phyloP scores from a whole-genome alignment of 83 land plant genomes.

The Larix sibirica region DNA sequence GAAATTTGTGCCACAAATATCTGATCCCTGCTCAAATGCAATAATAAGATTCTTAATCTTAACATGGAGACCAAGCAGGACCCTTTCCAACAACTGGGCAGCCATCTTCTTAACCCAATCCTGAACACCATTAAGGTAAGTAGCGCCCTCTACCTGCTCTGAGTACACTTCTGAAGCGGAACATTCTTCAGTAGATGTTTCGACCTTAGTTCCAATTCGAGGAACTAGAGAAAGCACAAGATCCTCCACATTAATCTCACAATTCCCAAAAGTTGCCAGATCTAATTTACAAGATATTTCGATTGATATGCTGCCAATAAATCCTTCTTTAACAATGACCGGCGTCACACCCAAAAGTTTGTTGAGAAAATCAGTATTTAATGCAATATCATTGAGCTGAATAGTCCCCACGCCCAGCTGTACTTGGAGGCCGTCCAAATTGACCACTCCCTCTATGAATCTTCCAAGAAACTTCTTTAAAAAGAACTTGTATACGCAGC shows the following conservation, averaged over 20 bases:
- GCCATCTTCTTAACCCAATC: conserved; percentile 84
- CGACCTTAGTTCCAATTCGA: background rate
- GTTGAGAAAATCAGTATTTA: conserved; percentile 77
- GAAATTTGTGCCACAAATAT: background rate
- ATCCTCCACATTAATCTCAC: conserved; percentile 77
- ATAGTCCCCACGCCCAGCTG: conserved; percentile 71
- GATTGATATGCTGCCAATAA: conserved; percentile 63
- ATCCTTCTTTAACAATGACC: conserved; percentile 78
- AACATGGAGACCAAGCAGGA: conserved; percentile 73
- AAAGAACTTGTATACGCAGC: conserved; percentile 68
- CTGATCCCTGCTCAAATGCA: conserved; percentile 54
- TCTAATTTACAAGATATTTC: conserved; percentile 64
- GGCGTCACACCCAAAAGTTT: conserved; percentile 59
- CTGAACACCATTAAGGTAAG: conserved; percentile 56
- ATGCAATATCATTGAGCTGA: conserved; percentile 73
- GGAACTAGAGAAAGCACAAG: conserved; percentile 79
- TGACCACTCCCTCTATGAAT: conserved; percentile 73
- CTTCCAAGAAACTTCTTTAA: conserved; percentile 86
- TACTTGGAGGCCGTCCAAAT: conserved; percentile 88
- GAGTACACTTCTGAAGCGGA: background rate
- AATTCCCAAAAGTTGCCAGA: conserved; percentile 26
- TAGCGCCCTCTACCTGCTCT: conserved; percentile 25
- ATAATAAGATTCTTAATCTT: conserved; percentile 65
- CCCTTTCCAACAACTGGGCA: conserved; percentile 72
- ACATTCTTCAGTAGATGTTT: conserved; percentile 7